Percentiles rank a stretch among this genome's conserved stretches.
phyloP scores from a whole-genome alignment of 345 rosid species.

The Populus euphratica region DNA sequence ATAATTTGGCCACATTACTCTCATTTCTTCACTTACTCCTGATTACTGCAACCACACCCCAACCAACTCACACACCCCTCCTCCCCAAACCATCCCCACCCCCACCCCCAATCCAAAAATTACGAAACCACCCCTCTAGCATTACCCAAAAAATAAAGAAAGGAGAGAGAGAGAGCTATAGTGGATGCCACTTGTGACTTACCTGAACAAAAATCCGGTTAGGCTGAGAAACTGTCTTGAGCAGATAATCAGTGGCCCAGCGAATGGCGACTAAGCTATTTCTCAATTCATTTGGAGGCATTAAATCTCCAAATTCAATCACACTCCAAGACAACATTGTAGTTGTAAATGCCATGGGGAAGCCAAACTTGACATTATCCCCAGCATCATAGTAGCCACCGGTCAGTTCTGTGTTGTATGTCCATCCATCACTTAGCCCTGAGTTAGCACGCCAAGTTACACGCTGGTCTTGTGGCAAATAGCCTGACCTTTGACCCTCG shows the following conservation, averaged over 20 bases:
- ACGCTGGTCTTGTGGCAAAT: constrained; percentile 67
- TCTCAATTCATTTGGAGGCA: constrained; percentile 65
- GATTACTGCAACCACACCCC: constrained; percentile 10
- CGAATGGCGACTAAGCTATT: constrained; percentile 66
- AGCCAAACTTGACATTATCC: constrained; percentile 82
- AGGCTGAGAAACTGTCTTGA: constrained; percentile 86
- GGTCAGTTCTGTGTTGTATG: constrained; percentile 55
- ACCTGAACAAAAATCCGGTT: constrained; percentile 93
- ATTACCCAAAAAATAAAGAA: neutral
- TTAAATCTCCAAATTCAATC: constrained; percentile 72
- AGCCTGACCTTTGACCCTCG: constrained; percentile 93
- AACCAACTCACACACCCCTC: neutral
- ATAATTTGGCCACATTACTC: neutral
- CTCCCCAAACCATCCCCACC: constrained; percentile 4
- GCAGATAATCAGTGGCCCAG: constrained; percentile 78
- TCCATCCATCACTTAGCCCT: constrained; percentile 75
- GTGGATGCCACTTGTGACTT: neutral
- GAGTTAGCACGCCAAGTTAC: constrained; percentile 66
- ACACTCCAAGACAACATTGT: constrained; percentile 90
- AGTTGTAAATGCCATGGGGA: constrained; percentile 95
- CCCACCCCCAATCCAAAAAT: neutral
- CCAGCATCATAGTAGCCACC: constrained; percentile 98
- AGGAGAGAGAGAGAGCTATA: neutral
- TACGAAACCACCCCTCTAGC: neutral
- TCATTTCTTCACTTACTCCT: neutral